Evolutionary conservation across 768 basidiomycete genomes (phyloP), one percentile per base, ranked within the genome.

Genomic region (Pisolithus microcarpus): DNA sequence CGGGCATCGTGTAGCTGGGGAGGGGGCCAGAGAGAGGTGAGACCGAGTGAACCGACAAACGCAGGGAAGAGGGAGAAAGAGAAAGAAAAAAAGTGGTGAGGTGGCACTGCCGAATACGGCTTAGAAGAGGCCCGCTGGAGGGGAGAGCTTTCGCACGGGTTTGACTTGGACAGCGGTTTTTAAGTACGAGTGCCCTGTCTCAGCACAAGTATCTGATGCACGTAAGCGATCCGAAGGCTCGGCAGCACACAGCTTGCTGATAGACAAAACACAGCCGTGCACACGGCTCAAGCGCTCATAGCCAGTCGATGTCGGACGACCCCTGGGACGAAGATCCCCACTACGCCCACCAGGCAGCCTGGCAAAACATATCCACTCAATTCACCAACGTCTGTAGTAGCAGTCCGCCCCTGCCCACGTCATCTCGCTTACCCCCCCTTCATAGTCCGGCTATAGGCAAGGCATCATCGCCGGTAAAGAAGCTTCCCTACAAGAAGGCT

Each of bases 391-490:
- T 85, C 64, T 52, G 74, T 57, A 15, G 21, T 4, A 23, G 21
- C 4, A 23, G 11, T 21, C 24, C n/a, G n/a, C 0, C 13, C 16
- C 7, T 19, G 8, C 9, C 44, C 10, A 16, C 28, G n/a, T 31
- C 19, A 21, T 21, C 13, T 43, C 19, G 42, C 42, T 43, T 24
- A 23, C 23, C 19, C 21, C 42, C 19, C 37, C 45, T 56, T 23
- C 38, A 46, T 48, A 96, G 95, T 82, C 82, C 16, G 95, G 95
- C 2, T 97, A 97, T 62, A 82, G 95, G n/a, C 94, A 97, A 69
- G 95, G 95, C 6, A 95, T 98, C 59, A 87, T 84, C 0, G 82
- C 85, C 4, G 95, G 95, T 3, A 98, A 97, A 65, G 87, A 94
- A 64, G 74, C 78, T 0, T 84, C 83, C 2, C 75, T 97, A 2